Conservation (phyloP, 495 filamentous ascomycete genomes). For the Penicillium macrosclerotiorum region DNA sequence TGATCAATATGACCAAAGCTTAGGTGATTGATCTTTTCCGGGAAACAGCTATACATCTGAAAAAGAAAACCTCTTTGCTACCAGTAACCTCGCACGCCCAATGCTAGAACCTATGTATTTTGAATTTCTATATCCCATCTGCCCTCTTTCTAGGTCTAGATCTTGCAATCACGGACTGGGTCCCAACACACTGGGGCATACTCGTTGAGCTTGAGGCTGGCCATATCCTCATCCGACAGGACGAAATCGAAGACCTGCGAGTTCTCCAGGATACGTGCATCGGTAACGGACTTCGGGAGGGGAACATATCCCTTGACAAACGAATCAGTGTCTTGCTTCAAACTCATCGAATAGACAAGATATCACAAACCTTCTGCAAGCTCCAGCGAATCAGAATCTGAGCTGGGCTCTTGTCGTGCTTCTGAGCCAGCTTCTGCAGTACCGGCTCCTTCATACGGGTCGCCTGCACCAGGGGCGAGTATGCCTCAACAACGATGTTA, state of each 20-base stretch:
- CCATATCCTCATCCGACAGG: slow-evolving; percentile 60
- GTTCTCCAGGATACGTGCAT: slow-evolving; percentile 66
- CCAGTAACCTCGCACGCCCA: too few relatives aligned
- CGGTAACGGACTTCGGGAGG: slow-evolving; percentile 62
- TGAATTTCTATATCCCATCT: not conserved
- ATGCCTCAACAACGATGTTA: slow-evolving; percentile 74
- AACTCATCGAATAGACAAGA: not conserved
- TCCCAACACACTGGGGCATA: slow-evolving; percentile 74
- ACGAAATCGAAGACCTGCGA: slow-evolving; percentile 78
- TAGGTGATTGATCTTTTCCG: too few relatives aligned
- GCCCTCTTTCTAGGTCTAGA: slow-evolving; percentile 9
- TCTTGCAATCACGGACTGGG: slow-evolving; percentile 51
- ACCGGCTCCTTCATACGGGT: slow-evolving; percentile 63
- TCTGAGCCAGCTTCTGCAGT: slow-evolving; percentile 58
- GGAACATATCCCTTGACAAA: slow-evolving; percentile 67
- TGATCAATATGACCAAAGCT: too few relatives aligned
- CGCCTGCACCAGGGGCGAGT: slow-evolving; percentile 72
- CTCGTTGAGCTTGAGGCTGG: slow-evolving; percentile 48
- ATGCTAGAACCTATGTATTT: too few relatives aligned
- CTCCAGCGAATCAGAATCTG: slow-evolving; percentile 87
- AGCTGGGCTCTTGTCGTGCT: slow-evolving; percentile 69
- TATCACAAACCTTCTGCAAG: slow-evolving; percentile 63
- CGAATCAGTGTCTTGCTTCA: slow-evolving; percentile 39
- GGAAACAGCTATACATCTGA: too few relatives aligned
- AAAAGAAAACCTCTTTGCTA: not conserved